phyloP scores from a whole-genome alignment of 2,329 filamentous ascomycete genomes.

The Colletotrichum musae region DNA sequence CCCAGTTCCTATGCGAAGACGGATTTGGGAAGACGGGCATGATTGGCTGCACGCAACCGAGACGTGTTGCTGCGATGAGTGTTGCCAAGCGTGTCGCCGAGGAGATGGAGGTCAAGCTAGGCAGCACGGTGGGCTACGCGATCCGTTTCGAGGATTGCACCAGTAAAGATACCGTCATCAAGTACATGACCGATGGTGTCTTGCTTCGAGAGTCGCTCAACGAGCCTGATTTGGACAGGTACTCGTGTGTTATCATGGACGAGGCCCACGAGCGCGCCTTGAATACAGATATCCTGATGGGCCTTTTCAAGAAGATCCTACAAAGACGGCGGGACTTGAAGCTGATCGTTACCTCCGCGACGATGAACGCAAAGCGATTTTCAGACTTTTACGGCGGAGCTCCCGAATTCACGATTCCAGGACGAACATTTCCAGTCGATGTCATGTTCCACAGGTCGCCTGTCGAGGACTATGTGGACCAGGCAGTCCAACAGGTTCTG shows the following conservation, averaged over 20 bases:
- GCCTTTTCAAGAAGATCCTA: slow-evolving; percentile 96
- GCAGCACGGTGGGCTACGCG: slow-evolving; percentile 91
- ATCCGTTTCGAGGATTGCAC: slow-evolving; percentile 99
- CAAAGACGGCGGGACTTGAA: slow-evolving; percentile 92
- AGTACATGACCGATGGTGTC: slow-evolving; percentile 99
- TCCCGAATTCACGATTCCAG: slow-evolving; percentile 96
- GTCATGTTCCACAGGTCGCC: slow-evolving; percentile 95
- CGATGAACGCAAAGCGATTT: slow-evolving; percentile 98
- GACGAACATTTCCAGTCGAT: slow-evolving; percentile 96
- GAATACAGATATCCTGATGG: slow-evolving; percentile 98
- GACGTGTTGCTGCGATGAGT: slow-evolving; percentile 98
- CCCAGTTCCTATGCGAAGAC: slow-evolving; percentile 96
- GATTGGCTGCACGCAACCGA: slow-evolving; percentile 96
- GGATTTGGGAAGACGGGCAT: slow-evolving; percentile 90
- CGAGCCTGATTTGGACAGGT: slow-evolving; percentile 92
- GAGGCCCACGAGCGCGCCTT: slow-evolving; percentile 97
- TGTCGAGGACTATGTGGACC: slow-evolving; percentile 97
- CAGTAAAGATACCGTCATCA: slow-evolving; percentile 94
- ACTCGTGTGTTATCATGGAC: slow-evolving; percentile 99
- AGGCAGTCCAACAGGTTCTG: slow-evolving; percentile 94
- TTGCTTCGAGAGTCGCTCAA: slow-evolving; percentile 93
- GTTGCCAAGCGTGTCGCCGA: slow-evolving; percentile 98
- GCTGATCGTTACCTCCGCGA: slow-evolving; percentile 96
- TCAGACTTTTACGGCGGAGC: slow-evolving; percentile 96
- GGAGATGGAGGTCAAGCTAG: slow-evolving; percentile 96